Evolutionary conservation across 1,139 yeast genomes (phyloP).

Genomic region (Blastobotrys illinoisensis): DNA sequence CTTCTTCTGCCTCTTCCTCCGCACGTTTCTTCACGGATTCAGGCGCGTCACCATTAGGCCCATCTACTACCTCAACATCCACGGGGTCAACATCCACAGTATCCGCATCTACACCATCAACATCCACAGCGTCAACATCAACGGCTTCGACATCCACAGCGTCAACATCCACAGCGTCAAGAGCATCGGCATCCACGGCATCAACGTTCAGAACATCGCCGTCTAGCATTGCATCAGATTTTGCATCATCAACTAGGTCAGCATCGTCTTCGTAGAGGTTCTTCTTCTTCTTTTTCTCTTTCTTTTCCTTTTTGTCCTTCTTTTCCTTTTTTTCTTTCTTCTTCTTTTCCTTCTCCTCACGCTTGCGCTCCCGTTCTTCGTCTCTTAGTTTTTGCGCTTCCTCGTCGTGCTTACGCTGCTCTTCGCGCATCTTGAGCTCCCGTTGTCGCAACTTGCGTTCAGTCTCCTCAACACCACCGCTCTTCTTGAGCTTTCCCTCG

Average conservation of each 20-base stretch:
- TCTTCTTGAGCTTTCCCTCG: conserved; percentile 64
- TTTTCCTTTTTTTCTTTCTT: conserved; percentile 12
- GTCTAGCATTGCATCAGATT: no score
- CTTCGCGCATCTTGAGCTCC: conserved; percentile 42
- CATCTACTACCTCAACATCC: conserved; percentile 1
- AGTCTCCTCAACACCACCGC: conserved; percentile 85
- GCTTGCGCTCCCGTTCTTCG: conserved; percentile 17
- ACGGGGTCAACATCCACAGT: conserved; percentile 8
- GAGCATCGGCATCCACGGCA: no score
- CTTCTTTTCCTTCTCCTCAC: conserved; percentile 14
- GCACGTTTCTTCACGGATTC: not conserved
- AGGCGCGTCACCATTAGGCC: not conserved
- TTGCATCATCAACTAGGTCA: no score
- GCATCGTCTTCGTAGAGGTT: conserved; percentile 5
- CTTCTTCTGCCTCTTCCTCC: conserved; percentile 2
- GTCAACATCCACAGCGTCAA: no score
- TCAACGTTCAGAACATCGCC: no score
- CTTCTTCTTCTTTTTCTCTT: conserved; percentile 10
- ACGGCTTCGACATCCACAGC: no score
- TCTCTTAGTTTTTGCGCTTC: conserved; percentile 23
- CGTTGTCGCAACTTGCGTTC: conserved; percentile 63
- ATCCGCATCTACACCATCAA: conserved; percentile 6
- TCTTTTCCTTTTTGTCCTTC: conserved; percentile 28
- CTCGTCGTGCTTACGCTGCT: conserved; percentile 27
- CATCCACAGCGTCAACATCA: no score